Percentiles rank a stretch among this genome's conserved stretches.
These are phyloP conservation scores for Euphrasia confusa DNA, from an alignment of 257 asterid genomes.

Conservation along the genomic window DNA sequence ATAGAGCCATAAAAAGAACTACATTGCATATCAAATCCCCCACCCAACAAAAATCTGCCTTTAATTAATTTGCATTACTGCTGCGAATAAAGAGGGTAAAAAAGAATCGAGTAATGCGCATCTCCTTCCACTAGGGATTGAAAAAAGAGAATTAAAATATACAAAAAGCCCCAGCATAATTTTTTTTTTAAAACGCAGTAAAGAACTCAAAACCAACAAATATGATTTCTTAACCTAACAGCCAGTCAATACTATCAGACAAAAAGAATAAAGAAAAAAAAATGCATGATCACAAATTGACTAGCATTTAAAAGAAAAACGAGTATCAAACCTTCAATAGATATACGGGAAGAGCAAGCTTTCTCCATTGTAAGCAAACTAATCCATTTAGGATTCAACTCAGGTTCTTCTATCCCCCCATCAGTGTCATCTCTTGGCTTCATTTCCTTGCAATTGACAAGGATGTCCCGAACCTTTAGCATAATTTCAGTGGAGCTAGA, in stretches of 20 bases:
- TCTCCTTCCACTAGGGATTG: constrained; percentile 7
- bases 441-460: constrained; percentile 65
- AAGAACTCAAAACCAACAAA: neutral
- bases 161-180: neutral
- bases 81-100: neutral
- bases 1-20: constrained; percentile 6
- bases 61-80: no score
- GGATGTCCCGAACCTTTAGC: constrained; percentile 62
- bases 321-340: constrained; percentile 58
- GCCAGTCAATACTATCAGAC: neutral
- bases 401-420: constrained; percentile 43
- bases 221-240: neutral
- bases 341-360: constrained; percentile 58
- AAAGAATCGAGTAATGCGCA: constrained; percentile 10
- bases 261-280: neutral
- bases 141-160: neutral
- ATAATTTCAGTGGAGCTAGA: constrained; percentile 49
- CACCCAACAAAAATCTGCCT: neutral
- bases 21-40: constrained; percentile 6
- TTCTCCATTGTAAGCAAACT: constrained; percentile 75
- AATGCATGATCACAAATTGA: neutral
- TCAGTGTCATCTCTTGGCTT: constrained; percentile 44
- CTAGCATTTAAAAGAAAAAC: constrained; percentile 1
- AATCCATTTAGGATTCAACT: constrained; percentile 76
- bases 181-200: neutral